A percentile compares a stretch with the other conserved stretches of the same genome.
phyloP scores from a whole-genome alignment of 1,139 yeast genomes.

The Sugiyamaella pinicola region DNA sequence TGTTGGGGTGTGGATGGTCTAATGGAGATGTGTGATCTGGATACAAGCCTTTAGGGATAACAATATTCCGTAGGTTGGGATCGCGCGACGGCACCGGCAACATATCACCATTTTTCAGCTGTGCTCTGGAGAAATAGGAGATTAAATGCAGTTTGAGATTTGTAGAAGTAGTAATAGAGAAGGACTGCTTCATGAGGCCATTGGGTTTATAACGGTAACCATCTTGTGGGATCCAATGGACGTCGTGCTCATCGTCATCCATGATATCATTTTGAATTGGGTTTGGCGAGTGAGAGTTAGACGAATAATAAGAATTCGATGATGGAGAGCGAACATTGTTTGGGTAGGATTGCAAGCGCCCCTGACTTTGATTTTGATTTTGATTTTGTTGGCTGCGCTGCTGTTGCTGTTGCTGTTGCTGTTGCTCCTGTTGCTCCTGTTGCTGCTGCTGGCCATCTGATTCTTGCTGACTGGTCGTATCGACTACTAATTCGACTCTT shows the following conservation, averaged over 20 bases:
- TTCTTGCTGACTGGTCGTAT: conserved; percentile 5
- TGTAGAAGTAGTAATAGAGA: conserved; percentile 55
- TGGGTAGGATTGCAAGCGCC: conserved; percentile 1
- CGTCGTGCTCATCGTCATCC: conserved; percentile 25
- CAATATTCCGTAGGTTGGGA: conserved; percentile 40
- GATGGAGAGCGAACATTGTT: conserved; percentile 1
- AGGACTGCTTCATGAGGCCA: conserved; percentile 64
- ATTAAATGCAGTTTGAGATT: conserved; percentile 60
- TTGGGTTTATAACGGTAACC: conserved; percentile 47
- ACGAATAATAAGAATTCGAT: not conserved
- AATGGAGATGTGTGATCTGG: conserved; percentile 40
- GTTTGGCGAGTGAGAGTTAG: not conserved
- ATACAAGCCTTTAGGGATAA: conserved; percentile 46
- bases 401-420: conserved; percentile 7
- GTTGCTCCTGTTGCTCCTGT: not conserved
- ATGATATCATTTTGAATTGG: not conserved
- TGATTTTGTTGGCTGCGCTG: not conserved
- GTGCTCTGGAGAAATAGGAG: conserved; percentile 49
- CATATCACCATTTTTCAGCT: conserved; percentile 34
- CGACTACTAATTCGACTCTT: conserved; percentile 26
- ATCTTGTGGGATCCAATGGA: conserved; percentile 33
- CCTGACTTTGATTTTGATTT: not conserved
- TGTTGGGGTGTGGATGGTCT: conserved; percentile 25
- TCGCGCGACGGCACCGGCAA: conserved; percentile 49
- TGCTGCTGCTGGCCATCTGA: not conserved